Evolutionary conservation across 345 rosid species (phyloP), one percentile per base, ranked within the genome.

Genomic region (Stellera chamaejasme): DNA sequence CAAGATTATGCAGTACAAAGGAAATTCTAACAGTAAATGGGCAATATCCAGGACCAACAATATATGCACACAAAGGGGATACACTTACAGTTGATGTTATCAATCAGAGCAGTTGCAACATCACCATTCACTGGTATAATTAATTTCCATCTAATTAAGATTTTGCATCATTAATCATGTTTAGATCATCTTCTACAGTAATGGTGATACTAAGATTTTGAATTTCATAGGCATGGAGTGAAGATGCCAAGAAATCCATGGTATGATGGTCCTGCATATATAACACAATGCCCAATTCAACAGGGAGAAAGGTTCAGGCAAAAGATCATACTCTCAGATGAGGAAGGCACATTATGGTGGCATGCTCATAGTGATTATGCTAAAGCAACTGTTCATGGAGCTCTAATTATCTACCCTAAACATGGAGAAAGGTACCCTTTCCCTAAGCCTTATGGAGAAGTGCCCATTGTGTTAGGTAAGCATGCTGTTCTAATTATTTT

Each of bases 331-430:
- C 58, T 79, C 10, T 52, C 72, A 1, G 11, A 6, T 0, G 81
- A 76, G 25, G 79, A 68, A 68, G 84, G 84, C n/a, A 78, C 83
- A 2, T 56, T 78, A 3, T 78, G 82, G 79, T 77, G 82, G 82
- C 82, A 77, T 50, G 82, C 82, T 8, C 82, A 78, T n/a, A 78
- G 74, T 11, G 75, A 79, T 12, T 79, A 78, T 80, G 28, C 73
- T 0, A 45, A 80, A 12, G 76, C 76, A 9, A 76, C 74, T 0
- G 81, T 79, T 6, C 66, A 79, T 43, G 81, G 84, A 1, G 68
- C 81, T 13, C 62, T 73, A 27, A 48, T 73, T 39, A 32, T 73
- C 2, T 46, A 36, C 0, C 78, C 78, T 0, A 46, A 45, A 25
- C 9, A 11, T 11, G 78, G 74, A 11, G 48, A 54, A 4, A 15